Evolutionary conservation across 352 stramenopile genomes (phyloP), one percentile per base, ranked within the genome.

Genomic region (Phytopythium montanum): DNA sequence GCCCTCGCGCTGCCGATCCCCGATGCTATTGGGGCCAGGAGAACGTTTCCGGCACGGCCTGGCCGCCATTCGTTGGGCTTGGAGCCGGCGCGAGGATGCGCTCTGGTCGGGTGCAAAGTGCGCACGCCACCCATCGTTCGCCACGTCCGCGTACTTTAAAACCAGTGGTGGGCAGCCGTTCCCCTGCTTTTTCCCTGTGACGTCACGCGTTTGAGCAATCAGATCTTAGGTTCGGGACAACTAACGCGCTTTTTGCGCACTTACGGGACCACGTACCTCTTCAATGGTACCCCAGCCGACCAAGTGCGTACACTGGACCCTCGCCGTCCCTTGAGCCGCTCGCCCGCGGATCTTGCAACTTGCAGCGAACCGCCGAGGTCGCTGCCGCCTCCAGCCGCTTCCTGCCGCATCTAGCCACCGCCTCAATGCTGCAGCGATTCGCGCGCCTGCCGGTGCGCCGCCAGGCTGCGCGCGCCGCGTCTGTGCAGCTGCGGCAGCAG

Each of bases 341-440:
- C 29, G 13, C 26, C 12, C 18, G 12, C 10, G 39, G 53, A 59
- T 59, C 53, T 50, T 39, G 39, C 42, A 54, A 39, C 48, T 54
- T 54, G 12, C 46, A 45, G 39, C 39, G 39, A 19, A 42, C 36
- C 36, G 12, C 7, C 36, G 19, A 42, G 36, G 36, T n/a, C 12
- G 7, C 23, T 12, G 3, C 46, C 46, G 33, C 12, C n/a, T 23
- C 25, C 21, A 21, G 6, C 25, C 38, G 10, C 25, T 14, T 4
- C 25, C 21, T 4, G 19, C 29, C 53, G 16, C 19, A n/a, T 34
- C 31, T 16, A n/a, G 5, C 39, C 36, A 25, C 29, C n/a, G n/a
- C n/a, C n/a, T n/a, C n/a, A 3, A 68, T 69, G 63, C 54, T 69
- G 59, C 63, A 69, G 50, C 63, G 63, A 36, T 48, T 69, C 45